Conservation (phyloP, 1,284 basidiomycete genomes). For the Apiotrichum mycotoxinovorans region DNA sequence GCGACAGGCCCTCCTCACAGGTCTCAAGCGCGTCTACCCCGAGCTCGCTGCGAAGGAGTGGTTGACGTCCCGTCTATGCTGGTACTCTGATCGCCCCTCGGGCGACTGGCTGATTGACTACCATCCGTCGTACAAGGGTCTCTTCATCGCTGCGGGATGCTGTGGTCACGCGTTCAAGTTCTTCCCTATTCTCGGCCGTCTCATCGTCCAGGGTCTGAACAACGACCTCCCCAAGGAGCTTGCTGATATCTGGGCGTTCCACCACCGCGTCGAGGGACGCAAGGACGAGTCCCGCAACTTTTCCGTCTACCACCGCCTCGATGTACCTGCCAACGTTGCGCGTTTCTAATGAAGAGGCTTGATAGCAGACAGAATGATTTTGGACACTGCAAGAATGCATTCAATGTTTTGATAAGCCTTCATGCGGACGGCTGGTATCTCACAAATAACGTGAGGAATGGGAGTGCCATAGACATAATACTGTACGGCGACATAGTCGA, state of each 20-base stretch:
- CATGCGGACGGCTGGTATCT: too few relatives aligned
- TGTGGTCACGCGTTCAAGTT: slow-evolving; percentile 45
- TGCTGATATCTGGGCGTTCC: slow-evolving; percentile 12
- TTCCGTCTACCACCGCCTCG: not conserved
- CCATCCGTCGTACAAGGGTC: slow-evolving; percentile 24
- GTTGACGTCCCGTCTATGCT: slow-evolving; percentile 24
- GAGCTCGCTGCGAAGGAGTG: slow-evolving; percentile 20
- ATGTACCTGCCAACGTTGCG: not conserved
- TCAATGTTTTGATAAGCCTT: not conserved
- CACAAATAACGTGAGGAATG: too few relatives aligned
- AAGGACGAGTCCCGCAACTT: slow-evolving; percentile 2
- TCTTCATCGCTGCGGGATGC: slow-evolving; percentile 42
- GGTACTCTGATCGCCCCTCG: slow-evolving; percentile 42
- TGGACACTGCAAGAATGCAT: not conserved
- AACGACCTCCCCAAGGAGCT: slow-evolving; percentile 5
- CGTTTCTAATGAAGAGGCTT: too few relatives aligned
- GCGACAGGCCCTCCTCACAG: slow-evolving; percentile 7
- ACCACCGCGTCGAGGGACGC: not conserved
- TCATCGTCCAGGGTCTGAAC: slow-evolving; percentile 14
- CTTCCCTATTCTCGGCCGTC: slow-evolving; percentile 17
- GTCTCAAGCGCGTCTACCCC: slow-evolving; percentile 21
- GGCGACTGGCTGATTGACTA: slow-evolving; percentile 48
- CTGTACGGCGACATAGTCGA: too few relatives aligned
- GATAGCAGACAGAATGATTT: too few relatives aligned
- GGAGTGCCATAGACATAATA: too few relatives aligned